These are phyloP conservation scores for Scheffersomyces cryptocercus DNA, from an alignment of 1,139 yeast genomes.

Conservation along the genomic window DNA sequence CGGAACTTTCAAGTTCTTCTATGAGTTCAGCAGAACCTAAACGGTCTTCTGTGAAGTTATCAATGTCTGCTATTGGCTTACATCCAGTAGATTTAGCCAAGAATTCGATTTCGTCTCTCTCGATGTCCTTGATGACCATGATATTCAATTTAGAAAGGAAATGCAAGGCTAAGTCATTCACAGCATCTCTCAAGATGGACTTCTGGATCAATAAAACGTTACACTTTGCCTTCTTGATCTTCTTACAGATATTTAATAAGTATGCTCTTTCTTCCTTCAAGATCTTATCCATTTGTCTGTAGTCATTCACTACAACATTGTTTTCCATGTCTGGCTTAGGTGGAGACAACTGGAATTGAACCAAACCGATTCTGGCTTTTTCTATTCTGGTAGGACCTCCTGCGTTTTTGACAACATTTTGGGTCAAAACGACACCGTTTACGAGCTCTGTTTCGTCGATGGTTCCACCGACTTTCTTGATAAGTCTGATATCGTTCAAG, in stretches of 20 bases:
- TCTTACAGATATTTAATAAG: conserved; percentile 89
- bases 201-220: conserved; percentile 92
- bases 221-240: conserved; percentile 95
- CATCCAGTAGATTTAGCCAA: conserved; percentile 90
- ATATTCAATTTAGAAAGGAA: conserved; percentile 90
- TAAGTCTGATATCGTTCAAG: conserved; percentile 79
- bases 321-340: conserved; percentile 99
- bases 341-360: conserved; percentile 96
- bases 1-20: conserved; percentile 90
- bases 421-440: conserved; percentile 92
- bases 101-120: conserved; percentile 95
- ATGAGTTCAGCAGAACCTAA: conserved; percentile 89
- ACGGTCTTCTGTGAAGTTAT: conserved; percentile 87
- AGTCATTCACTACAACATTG: conserved; percentile 94
- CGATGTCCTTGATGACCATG: conserved; percentile 92
- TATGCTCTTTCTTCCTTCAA: conserved; percentile 97
- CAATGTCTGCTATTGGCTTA: conserved; percentile 95
- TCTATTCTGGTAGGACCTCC: conserved; percentile 97
- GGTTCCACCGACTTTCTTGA: conserved; percentile 96
- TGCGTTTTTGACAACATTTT: conserved; percentile 82
- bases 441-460: conserved; percentile 94
- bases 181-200: conserved; percentile 95
- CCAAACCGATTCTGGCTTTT: conserved; percentile 87
- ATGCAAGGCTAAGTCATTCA: conserved; percentile 92
- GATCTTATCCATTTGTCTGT: conserved; percentile 98